Conservation (phyloP, 345 rosid species). For the Anacardium occidentale region DNA sequence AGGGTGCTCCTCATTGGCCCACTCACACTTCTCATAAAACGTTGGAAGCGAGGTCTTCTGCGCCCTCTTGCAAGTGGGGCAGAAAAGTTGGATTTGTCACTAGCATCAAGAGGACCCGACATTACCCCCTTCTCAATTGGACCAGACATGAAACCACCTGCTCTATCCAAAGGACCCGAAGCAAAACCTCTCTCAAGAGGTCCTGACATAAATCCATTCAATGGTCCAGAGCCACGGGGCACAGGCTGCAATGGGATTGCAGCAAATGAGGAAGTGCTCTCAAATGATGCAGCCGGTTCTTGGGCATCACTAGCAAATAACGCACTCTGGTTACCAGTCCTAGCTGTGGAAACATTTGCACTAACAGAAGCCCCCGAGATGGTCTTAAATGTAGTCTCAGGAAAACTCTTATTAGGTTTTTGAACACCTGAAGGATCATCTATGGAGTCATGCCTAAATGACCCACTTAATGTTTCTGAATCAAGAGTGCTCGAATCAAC, state of each 20-base stretch:
- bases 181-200: conserved; percentile 90
- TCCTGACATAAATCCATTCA: conserved; percentile 88
- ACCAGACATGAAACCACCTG: conserved; percentile 88
- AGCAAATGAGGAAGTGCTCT: conserved; percentile 94
- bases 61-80: conserved; percentile 83
- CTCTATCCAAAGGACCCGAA: conserved; percentile 90
- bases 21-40: conserved; percentile 82
- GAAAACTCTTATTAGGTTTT: conserved; percentile 56
- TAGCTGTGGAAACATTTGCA: conserved; percentile 93
- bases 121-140: conserved; percentile 90
- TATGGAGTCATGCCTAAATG: conserved; percentile 68
- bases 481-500: conserved; percentile 93
- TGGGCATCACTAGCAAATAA: conserved; percentile 60
- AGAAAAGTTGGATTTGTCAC: conserved; percentile 81
- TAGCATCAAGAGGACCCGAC: conserved; percentile 92
- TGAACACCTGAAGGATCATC: conserved; percentile 68
- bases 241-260: conserved; percentile 89
- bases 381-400: conserved; percentile 87
- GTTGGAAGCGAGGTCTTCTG: conserved; percentile 62
- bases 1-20: conserved; percentile 81
- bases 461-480: conserved; percentile 83
- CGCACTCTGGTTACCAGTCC: conserved; percentile 82
- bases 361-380: conserved; percentile 98
- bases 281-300: conserved; percentile 95
- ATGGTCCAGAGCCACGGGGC: conserved; percentile 88